These are phyloP conservation scores for Candida tallmaniae DNA, from an alignment of 805 yeast genomes.

Conservation along the genomic window DNA sequence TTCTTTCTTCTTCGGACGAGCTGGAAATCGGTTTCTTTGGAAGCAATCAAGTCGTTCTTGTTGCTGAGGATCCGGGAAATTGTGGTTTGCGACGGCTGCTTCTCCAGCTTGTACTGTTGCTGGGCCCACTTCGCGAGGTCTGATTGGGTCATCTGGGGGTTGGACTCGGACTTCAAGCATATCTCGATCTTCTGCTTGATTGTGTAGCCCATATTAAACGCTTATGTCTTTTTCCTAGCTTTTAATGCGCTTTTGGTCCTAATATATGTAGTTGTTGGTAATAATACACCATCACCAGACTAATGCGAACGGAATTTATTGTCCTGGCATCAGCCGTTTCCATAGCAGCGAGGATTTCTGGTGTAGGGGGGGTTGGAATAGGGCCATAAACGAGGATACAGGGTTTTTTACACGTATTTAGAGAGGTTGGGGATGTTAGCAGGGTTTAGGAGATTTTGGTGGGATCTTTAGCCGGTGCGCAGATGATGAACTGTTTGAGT, in stretches of 20 bases:
- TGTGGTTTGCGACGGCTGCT: slow-evolving; percentile 64
- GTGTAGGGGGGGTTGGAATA: too few relatives aligned
- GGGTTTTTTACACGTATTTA: too few relatives aligned
- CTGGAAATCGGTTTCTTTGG: slow-evolving; percentile 49
- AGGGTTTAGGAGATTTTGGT: too few relatives aligned
- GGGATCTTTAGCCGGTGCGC: too few relatives aligned
- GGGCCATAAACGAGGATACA: too few relatives aligned
- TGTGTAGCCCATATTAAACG: slow-evolving; percentile 46
- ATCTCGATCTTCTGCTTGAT: slow-evolving; percentile 62
- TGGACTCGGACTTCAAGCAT: slow-evolving; percentile 63
- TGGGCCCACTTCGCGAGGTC: slow-evolving; percentile 66
- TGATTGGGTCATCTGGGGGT: slow-evolving; percentile 63
- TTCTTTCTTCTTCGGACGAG: slow-evolving; percentile 51
- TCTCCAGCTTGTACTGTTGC: slow-evolving; percentile 45
- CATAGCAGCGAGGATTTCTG: too few relatives aligned
- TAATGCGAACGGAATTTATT: slow-evolving; percentile 5
- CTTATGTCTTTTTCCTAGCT: neutral
- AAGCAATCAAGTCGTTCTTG: slow-evolving; percentile 48
- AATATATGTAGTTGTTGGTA: neutral
- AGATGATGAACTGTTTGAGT: too few relatives aligned
- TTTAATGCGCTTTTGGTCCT: neutral
- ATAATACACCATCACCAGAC: slow-evolving; percentile 7
- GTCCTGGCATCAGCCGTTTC: too few relatives aligned
- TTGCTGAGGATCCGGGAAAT: slow-evolving; percentile 57
- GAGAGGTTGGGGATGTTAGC: too few relatives aligned